phyloP scores from a whole-genome alignment of 1,139 yeast species.

The Candida gigantensis region DNA sequence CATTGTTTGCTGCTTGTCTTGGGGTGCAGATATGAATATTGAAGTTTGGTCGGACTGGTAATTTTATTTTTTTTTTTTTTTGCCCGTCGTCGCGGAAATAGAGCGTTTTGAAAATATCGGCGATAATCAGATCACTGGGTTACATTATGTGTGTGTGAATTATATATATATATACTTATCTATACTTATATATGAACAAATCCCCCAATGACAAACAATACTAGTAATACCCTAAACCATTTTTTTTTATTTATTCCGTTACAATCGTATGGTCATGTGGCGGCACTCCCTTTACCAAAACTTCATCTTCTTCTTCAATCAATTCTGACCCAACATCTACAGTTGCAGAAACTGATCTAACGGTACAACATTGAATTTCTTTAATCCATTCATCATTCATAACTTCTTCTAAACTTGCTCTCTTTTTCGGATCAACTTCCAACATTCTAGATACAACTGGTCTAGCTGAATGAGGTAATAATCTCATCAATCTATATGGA shows the following conservation, averaged over 20 bases:
- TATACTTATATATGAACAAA: no score
- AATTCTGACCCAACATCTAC: conserved; percentile 27
- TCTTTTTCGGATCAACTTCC: conserved; percentile 60
- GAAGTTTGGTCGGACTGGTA: no score
- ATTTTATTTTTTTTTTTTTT: no score
- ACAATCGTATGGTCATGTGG: conserved; percentile 46
- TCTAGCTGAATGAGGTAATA: conserved; percentile 84
- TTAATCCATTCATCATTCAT: conserved; percentile 70
- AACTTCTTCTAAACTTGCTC: conserved; percentile 73
- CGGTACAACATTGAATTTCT: conserved; percentile 52
- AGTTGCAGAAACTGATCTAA: conserved; percentile 27
- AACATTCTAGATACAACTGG: conserved; percentile 77
- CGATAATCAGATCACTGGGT: no score
- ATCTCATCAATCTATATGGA: conserved; percentile 83
- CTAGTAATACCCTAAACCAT: neutral
- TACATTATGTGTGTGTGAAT: no score
- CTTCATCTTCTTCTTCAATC: conserved; percentile 44
- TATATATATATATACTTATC: no score
- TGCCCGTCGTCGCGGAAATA: neutral
- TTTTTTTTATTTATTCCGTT: conserved; percentile 7
- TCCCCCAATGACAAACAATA: no score
- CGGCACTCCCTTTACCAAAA: conserved; percentile 40
- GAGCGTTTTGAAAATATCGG: no score
- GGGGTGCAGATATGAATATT: no score
- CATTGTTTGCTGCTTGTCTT: no score